phyloP scores from a whole-genome alignment of 768 basidiomycete genomes.

The Paxillus rubicundulus region DNA sequence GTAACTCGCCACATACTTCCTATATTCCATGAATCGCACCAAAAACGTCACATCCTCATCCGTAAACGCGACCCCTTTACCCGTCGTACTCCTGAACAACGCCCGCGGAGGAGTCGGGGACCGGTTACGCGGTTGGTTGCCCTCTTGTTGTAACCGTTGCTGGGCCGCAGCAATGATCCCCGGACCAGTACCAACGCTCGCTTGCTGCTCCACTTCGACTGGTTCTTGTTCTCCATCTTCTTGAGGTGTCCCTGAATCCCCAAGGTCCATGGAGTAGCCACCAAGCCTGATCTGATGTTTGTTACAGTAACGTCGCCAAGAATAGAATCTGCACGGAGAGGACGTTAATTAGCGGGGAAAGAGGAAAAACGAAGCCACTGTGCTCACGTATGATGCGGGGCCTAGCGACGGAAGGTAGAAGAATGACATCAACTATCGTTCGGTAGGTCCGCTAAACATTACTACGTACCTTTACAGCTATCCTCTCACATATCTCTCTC shows the following conservation, averaged over 20 bases:
- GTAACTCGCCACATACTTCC: slow-evolving; percentile 48
- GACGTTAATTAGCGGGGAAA: background rate
- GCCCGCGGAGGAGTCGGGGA: slow-evolving; percentile 82
- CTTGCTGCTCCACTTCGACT: slow-evolving; percentile 40
- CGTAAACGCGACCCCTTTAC: slow-evolving; percentile 88
- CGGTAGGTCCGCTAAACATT: background rate
- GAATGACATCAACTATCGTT: slow-evolving; percentile 1
- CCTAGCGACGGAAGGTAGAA: slow-evolving; percentile 38
- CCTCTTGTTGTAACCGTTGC: slow-evolving; percentile 39
- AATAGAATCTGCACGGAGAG: slow-evolving; percentile 64
- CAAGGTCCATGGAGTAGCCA: slow-evolving; percentile 74
- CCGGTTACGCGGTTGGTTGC: slow-evolving; percentile 46
- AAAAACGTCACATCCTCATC: slow-evolving; percentile 78
- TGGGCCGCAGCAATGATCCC: slow-evolving; percentile 46
- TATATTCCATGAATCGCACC: slow-evolving; percentile 72
- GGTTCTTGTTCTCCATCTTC: slow-evolving; percentile 44
- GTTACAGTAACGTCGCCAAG: slow-evolving; percentile 90
- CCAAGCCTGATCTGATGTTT: slow-evolving; percentile 90
- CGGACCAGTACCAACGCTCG: slow-evolving; percentile 36
- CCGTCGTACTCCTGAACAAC: slow-evolving; percentile 80
- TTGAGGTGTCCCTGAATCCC: slow-evolving; percentile 45
- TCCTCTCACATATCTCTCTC: slow-evolving; percentile 83
- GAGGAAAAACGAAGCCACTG: background rate
- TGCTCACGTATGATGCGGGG: slow-evolving; percentile 84
- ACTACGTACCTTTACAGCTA: slow-evolving; percentile 69